Conservation (phyloP, 1,284 basidiomycete genomes). For the Filobasidium uniguttulatum region DNA sequence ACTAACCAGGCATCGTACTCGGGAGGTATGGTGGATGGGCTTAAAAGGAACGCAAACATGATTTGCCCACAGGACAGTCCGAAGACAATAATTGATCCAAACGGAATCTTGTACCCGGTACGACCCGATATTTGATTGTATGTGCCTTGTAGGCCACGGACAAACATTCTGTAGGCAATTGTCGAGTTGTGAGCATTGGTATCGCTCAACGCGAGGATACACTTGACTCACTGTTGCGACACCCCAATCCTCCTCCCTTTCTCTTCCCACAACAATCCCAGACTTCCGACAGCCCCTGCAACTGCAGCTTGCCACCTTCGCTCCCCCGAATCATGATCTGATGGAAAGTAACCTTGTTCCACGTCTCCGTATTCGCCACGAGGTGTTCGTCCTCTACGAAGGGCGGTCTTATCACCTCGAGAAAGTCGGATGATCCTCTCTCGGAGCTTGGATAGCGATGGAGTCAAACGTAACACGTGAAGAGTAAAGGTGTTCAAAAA, state of each 20-base stretch:
- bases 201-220: too few species aligned
- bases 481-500: constrained; percentile 67
- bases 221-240: constrained; percentile 62
- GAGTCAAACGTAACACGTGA: constrained; percentile 64
- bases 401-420: constrained; percentile 20
- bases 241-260: constrained; percentile 54
- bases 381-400: constrained; percentile 31
- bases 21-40: constrained; percentile 66
- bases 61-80: constrained; percentile 76
- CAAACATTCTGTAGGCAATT: constrained; percentile 33
- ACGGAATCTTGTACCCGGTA: constrained; percentile 53
- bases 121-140: constrained; percentile 35
- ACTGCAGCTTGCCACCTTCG: constrained; percentile 73
- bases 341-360: constrained; percentile 3
- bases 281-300: constrained; percentile 62
- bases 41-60: constrained; percentile 65
- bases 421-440: constrained; percentile 22
- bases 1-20: constrained; percentile 62
- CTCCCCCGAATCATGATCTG: constrained; percentile 44
- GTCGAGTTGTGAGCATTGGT: too few species aligned
- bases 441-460: constrained; percentile 44
- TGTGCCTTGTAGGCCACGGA: constrained; percentile 38
- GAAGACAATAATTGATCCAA: constrained; percentile 75
- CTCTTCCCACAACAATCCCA: constrained; percentile 75
- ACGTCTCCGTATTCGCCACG: constrained; percentile 11